Evolutionary conservation across 148 eudicot species (phyloP).

Genomic region (Chenopodium quinoa): DNA sequence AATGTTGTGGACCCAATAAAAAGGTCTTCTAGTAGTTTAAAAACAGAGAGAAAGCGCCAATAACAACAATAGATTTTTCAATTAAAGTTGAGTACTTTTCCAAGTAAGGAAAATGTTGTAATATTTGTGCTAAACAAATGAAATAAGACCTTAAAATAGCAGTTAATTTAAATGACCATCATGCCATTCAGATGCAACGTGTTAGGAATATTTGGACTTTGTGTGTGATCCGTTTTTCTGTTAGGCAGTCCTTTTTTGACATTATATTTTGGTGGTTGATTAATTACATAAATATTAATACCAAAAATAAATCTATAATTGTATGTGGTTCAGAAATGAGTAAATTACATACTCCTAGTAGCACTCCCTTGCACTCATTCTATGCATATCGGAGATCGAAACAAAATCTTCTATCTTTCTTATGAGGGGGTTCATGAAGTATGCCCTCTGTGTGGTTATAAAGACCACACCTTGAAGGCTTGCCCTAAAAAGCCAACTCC

Average conservation of each 20-base stretch:
- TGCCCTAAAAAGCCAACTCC: too few relatives aligned
- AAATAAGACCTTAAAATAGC: not conserved
- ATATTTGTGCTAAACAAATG: not conserved
- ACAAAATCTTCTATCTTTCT: too few relatives aligned
- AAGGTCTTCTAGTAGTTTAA: too few relatives aligned
- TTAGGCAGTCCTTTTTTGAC: conserved; percentile 21
- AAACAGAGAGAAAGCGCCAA: not conserved
- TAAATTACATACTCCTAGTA: too few relatives aligned
- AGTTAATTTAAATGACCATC: not conserved
- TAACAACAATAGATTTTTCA: not conserved
- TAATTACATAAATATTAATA: not conserved
- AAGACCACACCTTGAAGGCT: too few relatives aligned
- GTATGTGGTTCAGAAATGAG: too few relatives aligned
- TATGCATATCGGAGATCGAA: too few relatives aligned
- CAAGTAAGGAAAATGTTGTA: not conserved
- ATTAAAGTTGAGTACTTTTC: not conserved
- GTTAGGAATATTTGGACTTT: not conserved
- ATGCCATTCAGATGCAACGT: not conserved
- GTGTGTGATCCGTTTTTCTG: conserved; percentile 22
- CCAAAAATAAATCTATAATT: too few relatives aligned
- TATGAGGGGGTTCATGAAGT: too few relatives aligned
- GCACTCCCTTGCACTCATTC: too few relatives aligned
- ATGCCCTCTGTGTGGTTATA: too few relatives aligned
- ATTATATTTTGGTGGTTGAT: conserved; percentile 5
- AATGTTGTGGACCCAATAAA: not conserved